Conservation (phyloP, 495 filamentous ascomycete species). For the Tuber microsphaerosporum region DNA sequence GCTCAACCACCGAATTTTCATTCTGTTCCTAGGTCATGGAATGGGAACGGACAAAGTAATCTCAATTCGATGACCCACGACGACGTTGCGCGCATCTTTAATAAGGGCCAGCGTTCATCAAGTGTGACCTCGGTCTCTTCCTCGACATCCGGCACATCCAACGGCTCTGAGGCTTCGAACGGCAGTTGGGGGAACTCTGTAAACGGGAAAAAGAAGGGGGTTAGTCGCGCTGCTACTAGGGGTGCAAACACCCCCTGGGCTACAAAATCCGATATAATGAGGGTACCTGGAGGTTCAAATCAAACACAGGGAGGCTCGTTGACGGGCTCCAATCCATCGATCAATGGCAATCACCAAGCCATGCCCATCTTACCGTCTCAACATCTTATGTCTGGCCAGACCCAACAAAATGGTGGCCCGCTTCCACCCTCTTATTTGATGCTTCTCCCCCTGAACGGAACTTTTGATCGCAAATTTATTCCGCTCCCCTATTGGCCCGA, state of each 20-base stretch:
- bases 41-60: constrained; percentile 48
- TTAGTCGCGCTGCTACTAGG: constrained; percentile 59
- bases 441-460: constrained; percentile 79
- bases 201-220: constrained; percentile 49
- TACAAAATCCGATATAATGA: constrained; percentile 46
- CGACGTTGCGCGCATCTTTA: constrained; percentile 80
- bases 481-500: constrained; percentile 83
- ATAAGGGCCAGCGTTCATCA: constrained; percentile 73
- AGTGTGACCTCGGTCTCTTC: constrained; percentile 80
- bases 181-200: constrained; percentile 44
- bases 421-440: constrained; percentile 63
- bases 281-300: constrained; percentile 46
- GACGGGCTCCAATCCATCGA: constrained; percentile 51
- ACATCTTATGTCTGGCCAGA: constrained; percentile 54
- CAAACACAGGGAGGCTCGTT: constrained; percentile 49
- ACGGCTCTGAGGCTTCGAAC: constrained; percentile 50
- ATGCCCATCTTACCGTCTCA: constrained; percentile 66
- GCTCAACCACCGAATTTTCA: constrained; percentile 86
- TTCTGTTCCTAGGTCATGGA: constrained; percentile 55
- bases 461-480: constrained; percentile 95
- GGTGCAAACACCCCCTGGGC: constrained; percentile 53
- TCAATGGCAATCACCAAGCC: constrained; percentile 69
- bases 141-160: constrained; percentile 58
- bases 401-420: constrained; percentile 51
- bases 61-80: constrained; percentile 76